Evolutionary conservation across 139 green algal genomes (phyloP).

Genomic region (Astrephomene gubernaculifera): DNA sequence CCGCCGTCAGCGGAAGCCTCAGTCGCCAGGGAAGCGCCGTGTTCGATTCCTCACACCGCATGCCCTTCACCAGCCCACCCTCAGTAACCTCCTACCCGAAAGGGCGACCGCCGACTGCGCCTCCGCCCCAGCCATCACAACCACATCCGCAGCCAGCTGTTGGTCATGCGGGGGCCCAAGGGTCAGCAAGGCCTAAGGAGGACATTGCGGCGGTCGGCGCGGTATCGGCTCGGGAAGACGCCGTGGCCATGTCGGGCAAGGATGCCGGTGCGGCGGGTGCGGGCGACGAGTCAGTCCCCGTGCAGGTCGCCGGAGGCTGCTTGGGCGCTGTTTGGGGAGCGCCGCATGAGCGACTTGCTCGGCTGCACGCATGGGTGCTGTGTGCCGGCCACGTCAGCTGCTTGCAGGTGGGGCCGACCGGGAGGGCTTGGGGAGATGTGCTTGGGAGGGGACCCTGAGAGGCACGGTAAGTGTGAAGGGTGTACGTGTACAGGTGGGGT

Average conservation of each 20-base stretch:
- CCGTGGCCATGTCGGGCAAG: neutral
- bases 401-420: conserved; percentile 26
- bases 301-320: neutral
- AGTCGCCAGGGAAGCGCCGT: neutral
- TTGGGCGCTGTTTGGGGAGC: neutral
- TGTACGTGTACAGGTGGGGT: no score
- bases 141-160: no score
- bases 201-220: neutral
- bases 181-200: no score
- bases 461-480: no score
- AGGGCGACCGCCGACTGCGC: neutral
- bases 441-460: no score
- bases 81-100: conserved; percentile 32
- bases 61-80: conserved; percentile 1
- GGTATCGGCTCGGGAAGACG: neutral
- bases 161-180: no score
- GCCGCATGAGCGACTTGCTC: conserved; percentile 6
- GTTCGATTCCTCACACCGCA: neutral
- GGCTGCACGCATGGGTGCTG: conserved; percentile 21
- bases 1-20: neutral
- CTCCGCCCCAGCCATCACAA: neutral
- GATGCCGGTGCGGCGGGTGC: neutral
- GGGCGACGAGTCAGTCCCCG: no score
- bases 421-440: no score
- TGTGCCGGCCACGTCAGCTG: neutral